A percentile compares a stretch with the other conserved stretches of the same genome.
These are phyloP conservation scores for Evernia prunastri DNA, from an alignment of 495 filamentous ascomycete genomes.

Conservation along the genomic window DNA sequence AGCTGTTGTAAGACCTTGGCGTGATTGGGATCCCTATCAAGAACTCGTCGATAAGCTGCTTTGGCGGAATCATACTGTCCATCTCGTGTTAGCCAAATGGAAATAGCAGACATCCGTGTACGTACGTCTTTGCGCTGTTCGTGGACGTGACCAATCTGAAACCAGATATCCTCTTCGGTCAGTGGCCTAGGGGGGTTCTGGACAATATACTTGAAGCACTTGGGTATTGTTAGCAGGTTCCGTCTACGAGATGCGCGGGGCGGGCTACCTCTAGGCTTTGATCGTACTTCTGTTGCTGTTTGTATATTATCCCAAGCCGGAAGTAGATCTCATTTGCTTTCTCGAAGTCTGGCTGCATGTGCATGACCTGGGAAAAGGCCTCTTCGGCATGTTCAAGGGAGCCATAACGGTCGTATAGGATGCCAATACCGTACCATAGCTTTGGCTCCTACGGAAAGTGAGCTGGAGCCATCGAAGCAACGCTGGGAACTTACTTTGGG, in stretches of 20 bases:
- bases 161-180: conserved; percentile 99
- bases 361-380: conserved; percentile 97
- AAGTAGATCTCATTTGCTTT: conserved; percentile 99
- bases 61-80: conserved; percentile 86
- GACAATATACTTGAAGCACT: conserved; percentile 99
- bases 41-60: conserved; percentile 81
- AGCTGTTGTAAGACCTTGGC: conserved; percentile 98
- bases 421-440: conserved; percentile 98
- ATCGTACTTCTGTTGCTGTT: conserved; percentile 91
- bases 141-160: conserved; percentile 98
- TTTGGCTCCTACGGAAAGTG: conserved; percentile 69
- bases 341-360: conserved; percentile 96
- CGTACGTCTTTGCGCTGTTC: conserved; percentile 98
- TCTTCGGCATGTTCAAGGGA: conserved; percentile 97
- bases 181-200: conserved; percentile 85
- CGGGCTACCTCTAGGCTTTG: conserved; percentile 78
- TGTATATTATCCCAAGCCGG: conserved; percentile 97
- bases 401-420: conserved; percentile 94
- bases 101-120: conserved; percentile 20
- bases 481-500: conserved; percentile 63
- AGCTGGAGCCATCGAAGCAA: conserved; percentile 7
- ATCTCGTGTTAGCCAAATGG: conserved; percentile 26
- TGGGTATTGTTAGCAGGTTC: conserved; percentile 10
- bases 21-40: conserved; percentile 92
- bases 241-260: neutral